Evolutionary conservation across 306 rosid species (phyloP).

Genomic region (Styphnolobium japonicum): DNA sequence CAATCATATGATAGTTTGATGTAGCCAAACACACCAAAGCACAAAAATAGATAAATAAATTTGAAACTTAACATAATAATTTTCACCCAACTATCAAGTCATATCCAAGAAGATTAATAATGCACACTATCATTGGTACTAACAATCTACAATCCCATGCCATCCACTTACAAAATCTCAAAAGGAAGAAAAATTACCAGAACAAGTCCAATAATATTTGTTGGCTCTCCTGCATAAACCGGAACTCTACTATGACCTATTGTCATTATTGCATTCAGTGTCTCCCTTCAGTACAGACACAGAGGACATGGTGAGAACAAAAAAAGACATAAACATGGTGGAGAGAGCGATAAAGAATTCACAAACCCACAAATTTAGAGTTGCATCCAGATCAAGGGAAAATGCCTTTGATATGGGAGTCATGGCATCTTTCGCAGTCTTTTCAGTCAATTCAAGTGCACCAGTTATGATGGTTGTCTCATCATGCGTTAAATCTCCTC

Average conservation of each 20-base stretch:
- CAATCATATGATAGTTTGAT: background rate
- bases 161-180: slow-evolving; percentile 6
- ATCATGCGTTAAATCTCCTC: slow-evolving; percentile 96
- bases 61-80: background rate
- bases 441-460: slow-evolving; percentile 95
- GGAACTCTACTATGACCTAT: slow-evolving; percentile 98
- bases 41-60: background rate
- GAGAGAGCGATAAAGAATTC: slow-evolving; percentile 32
- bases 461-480: slow-evolving; percentile 98
- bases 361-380: slow-evolving; percentile 84
- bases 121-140: background rate
- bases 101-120: slow-evolving; percentile 11
- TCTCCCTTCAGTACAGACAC: slow-evolving; percentile 55
- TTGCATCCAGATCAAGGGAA: slow-evolving; percentile 94
- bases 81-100: background rate
- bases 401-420: slow-evolving; percentile 90
- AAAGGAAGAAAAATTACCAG: slow-evolving; percentile 57
- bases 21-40: background rate
- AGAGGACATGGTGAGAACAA: slow-evolving; percentile 28
- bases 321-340: slow-evolving; percentile 18
- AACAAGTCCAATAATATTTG: slow-evolving; percentile 87
- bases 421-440: slow-evolving; percentile 99
- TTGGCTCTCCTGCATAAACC: slow-evolving; percentile 67
- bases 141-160: slow-evolving; percentile 3
- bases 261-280: slow-evolving; percentile 81